phyloP scores from a whole-genome alignment of 2,329 filamentous ascomycete genomes.

The Apiospora kogelbergensis region DNA sequence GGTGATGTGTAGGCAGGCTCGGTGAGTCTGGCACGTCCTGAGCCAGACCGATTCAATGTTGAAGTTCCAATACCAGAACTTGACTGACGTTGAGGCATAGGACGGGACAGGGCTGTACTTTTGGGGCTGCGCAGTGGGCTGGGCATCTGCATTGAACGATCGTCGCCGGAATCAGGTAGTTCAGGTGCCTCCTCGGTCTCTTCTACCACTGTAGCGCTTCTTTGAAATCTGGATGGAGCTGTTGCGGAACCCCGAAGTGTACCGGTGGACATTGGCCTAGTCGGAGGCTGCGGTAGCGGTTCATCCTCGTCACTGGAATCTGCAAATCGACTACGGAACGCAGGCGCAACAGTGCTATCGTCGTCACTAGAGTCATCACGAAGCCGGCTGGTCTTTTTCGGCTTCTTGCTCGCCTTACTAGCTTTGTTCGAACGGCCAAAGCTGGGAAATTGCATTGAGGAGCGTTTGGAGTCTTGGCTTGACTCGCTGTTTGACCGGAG shows the following conservation, averaged over 20 bases:
- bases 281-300: conserved; percentile 33
- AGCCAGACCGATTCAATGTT: conserved; percentile 26
- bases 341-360: conserved; percentile 37
- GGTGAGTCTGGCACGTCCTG: conserved; percentile 28
- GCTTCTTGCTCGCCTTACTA: conserved; percentile 17
- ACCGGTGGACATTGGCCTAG: conserved; percentile 28
- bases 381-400: conserved; percentile 48
- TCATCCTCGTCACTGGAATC: conserved; percentile 71
- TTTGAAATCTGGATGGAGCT: conserved; percentile 47
- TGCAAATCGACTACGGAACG: conserved; percentile 61
- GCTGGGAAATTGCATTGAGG: conserved; percentile 41
- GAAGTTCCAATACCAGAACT: conserved; percentile 28
- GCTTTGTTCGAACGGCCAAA: conserved; percentile 43
- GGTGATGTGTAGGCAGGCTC: conserved; percentile 17
- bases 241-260: conserved; percentile 31
- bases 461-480: conserved; percentile 33
- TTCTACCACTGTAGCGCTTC: conserved; percentile 58
- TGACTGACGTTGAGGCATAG: conserved; percentile 16
- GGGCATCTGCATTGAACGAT: conserved; percentile 33
- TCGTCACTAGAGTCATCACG: conserved; percentile 62
- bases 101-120: conserved; percentile 21
- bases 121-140: conserved; percentile 26
- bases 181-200: conserved; percentile 54
- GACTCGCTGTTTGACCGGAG: conserved; percentile 41
- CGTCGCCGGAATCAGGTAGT: conserved; percentile 59